A percentile compares a stretch with the other conserved stretches of the same genome.
Conservation (phyloP, 176 grass and related monocot species). For the Carex cristatella region DNA sequence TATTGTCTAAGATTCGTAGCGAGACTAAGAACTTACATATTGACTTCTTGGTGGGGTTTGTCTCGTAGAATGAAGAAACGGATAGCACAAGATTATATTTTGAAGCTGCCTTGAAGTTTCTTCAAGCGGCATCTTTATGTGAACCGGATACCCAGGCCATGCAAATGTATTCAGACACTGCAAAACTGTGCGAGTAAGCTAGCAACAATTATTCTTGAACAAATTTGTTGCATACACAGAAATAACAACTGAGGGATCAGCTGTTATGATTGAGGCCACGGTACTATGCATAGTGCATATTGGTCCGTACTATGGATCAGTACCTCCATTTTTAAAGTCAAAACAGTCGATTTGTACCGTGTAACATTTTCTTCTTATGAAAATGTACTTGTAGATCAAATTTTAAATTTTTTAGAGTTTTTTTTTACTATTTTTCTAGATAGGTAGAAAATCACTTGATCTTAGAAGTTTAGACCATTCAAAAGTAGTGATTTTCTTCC, state of each 20-base stretch:
- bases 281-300: too few relatives aligned
- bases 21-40: background rate
- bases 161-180: conserved; percentile 79
- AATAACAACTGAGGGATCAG: conserved; percentile 6
- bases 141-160: conserved; percentile 41
- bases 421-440: too few relatives aligned
- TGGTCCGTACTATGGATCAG: too few relatives aligned
- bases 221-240: conserved; percentile 24
- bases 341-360: too few relatives aligned
- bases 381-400: too few relatives aligned
- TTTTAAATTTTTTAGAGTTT: too few relatives aligned
- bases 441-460: too few relatives aligned
- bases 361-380: too few relatives aligned
- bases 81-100: conserved; percentile 74
- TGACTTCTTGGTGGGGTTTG: conserved; percentile 22
- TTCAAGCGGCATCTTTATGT: conserved; percentile 68
- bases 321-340: too few relatives aligned
- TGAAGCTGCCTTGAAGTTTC: conserved; percentile 86
- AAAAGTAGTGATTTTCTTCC: too few relatives aligned
- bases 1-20: background rate
- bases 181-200: conserved; percentile 85
- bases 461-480: too few relatives aligned
- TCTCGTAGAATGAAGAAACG: conserved; percentile 56
- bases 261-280: too few relatives aligned
- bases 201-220: background rate